Base-by-base conservation (phyloP, 495 filamentous ascomycete genomes). In the Neohortaea acidophila region DNA sequence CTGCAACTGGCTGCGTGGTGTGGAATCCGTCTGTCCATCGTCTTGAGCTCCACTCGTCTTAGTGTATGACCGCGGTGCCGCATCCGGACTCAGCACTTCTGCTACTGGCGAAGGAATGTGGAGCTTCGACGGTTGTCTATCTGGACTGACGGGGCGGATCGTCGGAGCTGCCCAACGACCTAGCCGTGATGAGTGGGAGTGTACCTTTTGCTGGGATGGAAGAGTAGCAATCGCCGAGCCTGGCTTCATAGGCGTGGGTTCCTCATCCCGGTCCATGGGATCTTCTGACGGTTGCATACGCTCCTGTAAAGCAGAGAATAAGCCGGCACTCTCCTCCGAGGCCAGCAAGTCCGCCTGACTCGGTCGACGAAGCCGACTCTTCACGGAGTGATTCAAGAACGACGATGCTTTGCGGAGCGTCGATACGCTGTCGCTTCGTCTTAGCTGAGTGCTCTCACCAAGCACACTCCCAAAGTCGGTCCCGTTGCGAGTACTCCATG, bases 251-350 rank as follows among this genome's bases (percentile, higher is more conserved):
- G n/a, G n/a, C n/a, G n/a, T n/a, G n/a, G n/a, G n/a, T n/a, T n/a
- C n/a, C n/a, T n/a, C n/a, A n/a, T n/a, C n/a, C n/a, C n/a, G n/a
- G n/a, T n/a, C n/a, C n/a, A n/a, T n/a, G n/a, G n/a, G n/a, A n/a
- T n/a, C n/a, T n/a, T 21, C 25, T 1, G 37, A 21, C 1, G 42
- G 38, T 18, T 66, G 61, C 32, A 81, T 67, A 20, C 72, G 70
- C 45, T 72, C 75, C 67, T 84, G 75, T 44, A 86, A 59, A 0
- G 81, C 81, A 2, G 76, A 75, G 48, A 81, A 85, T 22, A 86
- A 60, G 21, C 77, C 69, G 18, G 77, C 68, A 36, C 72, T 75
- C 43, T 81, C 67, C 18, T 79, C 60, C 1, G 59, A 50, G 48
- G 5, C 50, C 43, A 13, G 60, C 40, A 14, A 54, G 18, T 54